Percentiles rank a stretch among this genome's conserved stretches.
Evolutionary conservation across 2,329 filamentous ascomycete genomes (phyloP).

Genomic region (Arachnomyces sp.): DNA sequence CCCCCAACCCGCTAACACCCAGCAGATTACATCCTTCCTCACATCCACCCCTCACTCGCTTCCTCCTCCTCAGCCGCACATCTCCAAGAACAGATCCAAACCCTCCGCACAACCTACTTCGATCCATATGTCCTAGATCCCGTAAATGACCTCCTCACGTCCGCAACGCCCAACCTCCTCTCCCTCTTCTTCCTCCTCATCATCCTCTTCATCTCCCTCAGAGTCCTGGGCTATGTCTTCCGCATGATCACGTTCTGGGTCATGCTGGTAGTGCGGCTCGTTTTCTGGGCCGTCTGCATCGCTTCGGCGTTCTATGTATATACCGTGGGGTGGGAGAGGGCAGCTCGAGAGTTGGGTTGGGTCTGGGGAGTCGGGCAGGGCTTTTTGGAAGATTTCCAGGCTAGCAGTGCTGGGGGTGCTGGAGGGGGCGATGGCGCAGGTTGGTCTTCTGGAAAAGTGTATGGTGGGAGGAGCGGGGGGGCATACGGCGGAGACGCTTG

Average conservation of each 20-base stretch:
- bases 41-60: conserved; percentile 14
- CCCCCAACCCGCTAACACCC: conserved; percentile 4
- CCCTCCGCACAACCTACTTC: conserved; percentile 30
- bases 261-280: conserved; percentile 52
- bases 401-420: conserved; percentile 32
- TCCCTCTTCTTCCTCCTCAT: conserved; percentile 44
- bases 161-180: conserved; percentile 27
- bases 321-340: conserved; percentile 25
- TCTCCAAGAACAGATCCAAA: conserved; percentile 13
- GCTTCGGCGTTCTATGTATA: conserved; percentile 50
- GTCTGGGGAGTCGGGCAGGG: conserved; percentile 58
- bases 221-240: conserved; percentile 60
- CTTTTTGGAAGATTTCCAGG: conserved; percentile 51
- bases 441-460: conserved; percentile 51
- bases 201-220: conserved; percentile 55
- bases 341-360: conserved; percentile 35
- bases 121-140: conserved; percentile 43
- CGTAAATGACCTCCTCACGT: conserved; percentile 26
- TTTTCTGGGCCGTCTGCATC: conserved; percentile 56
- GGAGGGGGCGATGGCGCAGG: conserved; percentile 43
- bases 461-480: conserved; percentile 49
- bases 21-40: conserved; percentile 3
- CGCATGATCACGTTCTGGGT: conserved; percentile 71
- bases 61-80: conserved; percentile 15
- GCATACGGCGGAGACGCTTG: conserved; percentile 25